phyloP scores from a whole-genome alignment of 331 rosid genomes.

The Malus hybrid region DNA sequence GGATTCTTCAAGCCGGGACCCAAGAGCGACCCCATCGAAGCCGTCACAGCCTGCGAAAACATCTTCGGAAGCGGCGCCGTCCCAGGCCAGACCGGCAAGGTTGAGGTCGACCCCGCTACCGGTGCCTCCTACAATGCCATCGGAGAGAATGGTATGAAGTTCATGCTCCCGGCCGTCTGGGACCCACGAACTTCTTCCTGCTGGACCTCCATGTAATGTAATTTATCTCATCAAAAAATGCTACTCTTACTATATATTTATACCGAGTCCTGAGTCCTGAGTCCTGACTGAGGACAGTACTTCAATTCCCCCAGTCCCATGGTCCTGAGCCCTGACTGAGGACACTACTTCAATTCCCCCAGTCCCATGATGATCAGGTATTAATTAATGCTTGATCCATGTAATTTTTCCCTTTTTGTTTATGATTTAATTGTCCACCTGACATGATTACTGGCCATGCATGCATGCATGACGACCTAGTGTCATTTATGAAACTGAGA shows the following conservation, averaged over 20 bases:
- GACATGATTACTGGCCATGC: not conserved
- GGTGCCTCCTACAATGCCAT: not conserved
- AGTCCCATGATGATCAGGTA: not conserved
- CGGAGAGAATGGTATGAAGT: not conserved
- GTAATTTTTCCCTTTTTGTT: not conserved
- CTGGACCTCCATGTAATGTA: slow-evolving; percentile 1
- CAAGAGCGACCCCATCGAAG: not conserved
- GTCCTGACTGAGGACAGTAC: not conserved
- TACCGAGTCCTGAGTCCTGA: too few species aligned
- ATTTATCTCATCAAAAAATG: not conserved
- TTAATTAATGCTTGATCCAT: not conserved
- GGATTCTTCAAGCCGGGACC: slow-evolving; percentile 8
- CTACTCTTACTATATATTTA: not conserved
- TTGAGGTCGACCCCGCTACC: not conserved
- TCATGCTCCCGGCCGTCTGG: slow-evolving; percentile 5
- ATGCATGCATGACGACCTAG: not conserved
- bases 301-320: not conserved
- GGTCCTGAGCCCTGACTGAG: not conserved
- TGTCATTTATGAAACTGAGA: not conserved
- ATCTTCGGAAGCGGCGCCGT: not conserved
- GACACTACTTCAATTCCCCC: not conserved
- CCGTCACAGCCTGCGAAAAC: not conserved
- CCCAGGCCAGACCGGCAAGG: not conserved
- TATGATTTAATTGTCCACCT: not conserved
- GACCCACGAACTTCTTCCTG: not conserved